Conservation (phyloP, 2,329 filamentous ascomycete genomes). For the Nothomitra cinnamomea region DNA sequence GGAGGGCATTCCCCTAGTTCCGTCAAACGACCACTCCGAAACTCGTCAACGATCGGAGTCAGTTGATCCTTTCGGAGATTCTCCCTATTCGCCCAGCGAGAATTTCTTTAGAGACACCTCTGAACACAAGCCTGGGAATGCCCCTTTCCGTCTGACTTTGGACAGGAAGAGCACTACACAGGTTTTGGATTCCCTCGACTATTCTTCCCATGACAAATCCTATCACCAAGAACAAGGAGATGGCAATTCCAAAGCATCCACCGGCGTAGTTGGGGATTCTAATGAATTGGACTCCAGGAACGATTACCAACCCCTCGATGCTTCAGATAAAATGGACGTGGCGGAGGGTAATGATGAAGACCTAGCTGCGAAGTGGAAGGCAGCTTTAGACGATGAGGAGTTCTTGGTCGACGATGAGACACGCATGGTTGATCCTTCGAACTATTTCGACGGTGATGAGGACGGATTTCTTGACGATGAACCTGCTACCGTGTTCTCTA, state of each 20-base stretch:
- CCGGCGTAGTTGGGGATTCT: background rate
- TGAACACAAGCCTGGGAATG: slow-evolving; percentile 11
- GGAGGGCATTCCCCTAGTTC: slow-evolving; percentile 50
- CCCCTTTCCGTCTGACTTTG: slow-evolving; percentile 21
- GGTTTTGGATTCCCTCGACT: slow-evolving; percentile 37
- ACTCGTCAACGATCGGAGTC: background rate
- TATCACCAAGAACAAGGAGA: slow-evolving; percentile 2
- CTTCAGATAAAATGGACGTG: background rate
- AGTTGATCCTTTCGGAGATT: slow-evolving; percentile 1
- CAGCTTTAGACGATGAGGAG: slow-evolving; percentile 62
- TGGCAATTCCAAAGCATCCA: background rate
- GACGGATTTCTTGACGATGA: slow-evolving; percentile 70
- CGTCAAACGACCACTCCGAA: background rate
- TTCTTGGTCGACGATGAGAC: slow-evolving; percentile 35
- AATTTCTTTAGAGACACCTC: slow-evolving; percentile 7
- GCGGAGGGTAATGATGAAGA: slow-evolving; percentile 33
- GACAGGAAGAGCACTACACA: slow-evolving; percentile 55
- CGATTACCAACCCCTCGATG: background rate
- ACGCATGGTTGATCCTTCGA: slow-evolving; percentile 42
- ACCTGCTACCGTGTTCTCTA: slow-evolving; percentile 17
- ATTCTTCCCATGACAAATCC: slow-evolving; percentile 5
- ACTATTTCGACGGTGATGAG: slow-evolving; percentile 66
- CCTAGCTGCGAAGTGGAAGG: slow-evolving; percentile 66
- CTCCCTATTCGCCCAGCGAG: background rate
- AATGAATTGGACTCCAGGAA: background rate